phyloP scores from a whole-genome alignment of 2,329 filamentous ascomycete species.

The Ophiostoma piceae region DNA sequence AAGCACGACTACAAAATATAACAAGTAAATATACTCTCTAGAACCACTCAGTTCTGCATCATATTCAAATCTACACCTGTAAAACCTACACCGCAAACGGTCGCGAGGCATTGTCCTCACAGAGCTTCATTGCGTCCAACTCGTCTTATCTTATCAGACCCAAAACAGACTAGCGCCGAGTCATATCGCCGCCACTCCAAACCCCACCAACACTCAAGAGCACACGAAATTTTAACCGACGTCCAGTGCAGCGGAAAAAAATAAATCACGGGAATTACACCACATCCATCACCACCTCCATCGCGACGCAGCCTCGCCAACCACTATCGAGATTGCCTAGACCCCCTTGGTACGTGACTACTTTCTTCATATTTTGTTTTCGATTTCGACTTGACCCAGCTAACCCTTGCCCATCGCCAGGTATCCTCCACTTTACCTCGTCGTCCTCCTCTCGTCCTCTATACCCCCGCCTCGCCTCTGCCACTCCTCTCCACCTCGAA shows the following conservation, averaged over 20 bases:
- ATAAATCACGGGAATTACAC: conserved; percentile 21
- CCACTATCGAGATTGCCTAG: conserved; percentile 14
- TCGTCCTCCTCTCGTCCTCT: background rate
- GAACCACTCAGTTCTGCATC: no score
- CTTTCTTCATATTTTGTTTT: background rate
- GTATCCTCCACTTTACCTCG: background rate
- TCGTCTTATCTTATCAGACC: conserved; percentile 26
- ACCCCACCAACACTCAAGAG: conserved; percentile 26
- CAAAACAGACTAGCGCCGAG: conserved; percentile 24
- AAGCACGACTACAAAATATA: no score
- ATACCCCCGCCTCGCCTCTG: background rate
- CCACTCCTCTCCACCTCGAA: conserved; percentile 4
- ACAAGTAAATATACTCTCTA: no score
- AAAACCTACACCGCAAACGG: background rate
- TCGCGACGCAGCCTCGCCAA: conserved; percentile 22
- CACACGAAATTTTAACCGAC: conserved; percentile 29
- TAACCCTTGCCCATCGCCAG: background rate
- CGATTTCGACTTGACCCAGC: background rate
- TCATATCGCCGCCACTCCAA: conserved; percentile 22
- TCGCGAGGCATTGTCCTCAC: background rate
- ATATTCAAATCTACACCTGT: no score
- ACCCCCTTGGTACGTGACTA: conserved; percentile 16
- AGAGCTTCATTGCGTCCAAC: background rate
- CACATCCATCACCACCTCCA: conserved; percentile 22
- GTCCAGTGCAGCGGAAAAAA: conserved; percentile 21